A percentile compares a stretch with the other conserved stretches of the same genome.
Evolutionary conservation across 1,284 basidiomycete species (phyloP).

Genomic region (Ustilago hordei): DNA sequence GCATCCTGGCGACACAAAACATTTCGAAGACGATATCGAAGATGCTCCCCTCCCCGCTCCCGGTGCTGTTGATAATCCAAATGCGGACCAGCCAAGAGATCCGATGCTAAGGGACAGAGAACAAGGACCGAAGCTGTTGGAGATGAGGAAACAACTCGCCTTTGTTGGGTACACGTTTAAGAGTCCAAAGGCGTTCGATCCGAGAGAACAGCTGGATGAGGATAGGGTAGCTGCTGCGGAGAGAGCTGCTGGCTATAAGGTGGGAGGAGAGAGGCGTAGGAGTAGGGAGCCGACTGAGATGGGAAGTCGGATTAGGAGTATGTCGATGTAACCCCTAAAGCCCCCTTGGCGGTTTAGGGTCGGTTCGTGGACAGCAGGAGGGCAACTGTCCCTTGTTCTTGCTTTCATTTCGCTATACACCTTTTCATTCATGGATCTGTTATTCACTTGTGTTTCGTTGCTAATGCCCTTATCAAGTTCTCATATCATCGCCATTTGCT

Average conservation of each 20-base stretch:
- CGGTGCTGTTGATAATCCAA: constrained; percentile 78
- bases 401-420: no score
- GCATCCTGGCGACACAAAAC: constrained; percentile 65
- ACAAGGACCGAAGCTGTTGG: constrained; percentile 85
- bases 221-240: constrained; percentile 48
- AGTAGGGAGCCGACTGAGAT: constrained; percentile 40
- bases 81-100: constrained; percentile 81
- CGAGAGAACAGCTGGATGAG: constrained; percentile 51
- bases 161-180: constrained; percentile 75
- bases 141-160: constrained; percentile 88
- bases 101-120: constrained; percentile 84
- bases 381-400: no score
- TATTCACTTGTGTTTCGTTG: no score
- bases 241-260: constrained; percentile 19
- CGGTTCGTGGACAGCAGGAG: no score
- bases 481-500: no score
- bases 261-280: constrained; percentile 21
- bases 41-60: constrained; percentile 85
- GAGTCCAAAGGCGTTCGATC: constrained; percentile 59
- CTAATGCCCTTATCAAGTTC: no score
- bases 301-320: constrained; percentile 59
- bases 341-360: no score
- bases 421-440: no score
- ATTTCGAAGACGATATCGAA: constrained; percentile 81
- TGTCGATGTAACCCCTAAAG: constrained; percentile 54